Evolutionary conservation across 2,329 filamentous ascomycete genomes (phyloP), one percentile per base, ranked within the genome.

Genomic region (Stylonectria norvegica): DNA sequence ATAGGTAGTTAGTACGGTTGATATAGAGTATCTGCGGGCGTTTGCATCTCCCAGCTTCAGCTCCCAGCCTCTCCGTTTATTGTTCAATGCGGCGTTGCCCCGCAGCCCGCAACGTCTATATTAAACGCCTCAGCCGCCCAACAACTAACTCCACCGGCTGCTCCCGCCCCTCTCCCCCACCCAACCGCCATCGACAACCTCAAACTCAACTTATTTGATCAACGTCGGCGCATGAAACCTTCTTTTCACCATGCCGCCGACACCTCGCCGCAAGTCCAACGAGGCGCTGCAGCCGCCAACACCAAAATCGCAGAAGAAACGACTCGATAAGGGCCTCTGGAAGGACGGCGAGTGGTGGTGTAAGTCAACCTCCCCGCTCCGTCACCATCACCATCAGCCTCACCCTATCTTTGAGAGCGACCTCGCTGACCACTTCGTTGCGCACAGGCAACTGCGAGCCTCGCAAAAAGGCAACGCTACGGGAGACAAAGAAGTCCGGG

Each of bases 361-460:
- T 65, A 59, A 42, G 63, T 52, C 28, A 32, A 20, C 16, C 25
- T 16, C 14, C 11, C 4, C 2, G 20, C n/a, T 4, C 11, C n/a
- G n/a, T n/a, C 2, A 20, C 20, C 25, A 3, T 11, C 15, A 25
- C 12, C 22, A 7, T 8, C 22, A 8, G 22, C 2, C 9, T 9
- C 20, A 14, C 1, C 9, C 14, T 5, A 10, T 11, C 5, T 20
- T 23, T 15, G n/a, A n/a, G n/a, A n/a, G n/a, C n/a, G n/a, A n/a
- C n/a, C n/a, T n/a, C n/a, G n/a, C n/a, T n/a, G n/a, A 41, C 38
- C 43, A 10, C 48, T 18, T 8, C 22, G 12, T 23, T 7, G 10
- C 17, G 12, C 10, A 16, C 36, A 70, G 67, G 69, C 52, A 68
- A 73, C 45, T 73, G 70, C 42, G 57, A 59, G 17, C 70, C 69